These are phyloP conservation scores for Haplosporangium gracile DNA, from an alignment of 192 early-diverging fungal species.

Conservation along the genomic window DNA sequence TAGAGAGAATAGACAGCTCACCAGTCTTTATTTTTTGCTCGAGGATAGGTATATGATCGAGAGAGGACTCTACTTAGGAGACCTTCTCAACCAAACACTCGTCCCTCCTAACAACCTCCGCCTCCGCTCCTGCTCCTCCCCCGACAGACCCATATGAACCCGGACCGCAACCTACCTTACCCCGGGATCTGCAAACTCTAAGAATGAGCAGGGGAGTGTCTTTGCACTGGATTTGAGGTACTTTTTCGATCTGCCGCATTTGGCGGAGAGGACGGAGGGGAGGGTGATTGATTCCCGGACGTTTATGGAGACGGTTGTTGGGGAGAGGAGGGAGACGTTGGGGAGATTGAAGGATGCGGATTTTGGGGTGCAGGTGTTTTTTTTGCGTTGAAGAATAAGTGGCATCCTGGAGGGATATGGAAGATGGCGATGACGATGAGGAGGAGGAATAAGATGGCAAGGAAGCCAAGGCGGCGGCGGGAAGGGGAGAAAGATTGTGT, in stretches of 20 bases:
- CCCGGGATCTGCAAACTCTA: slow-evolving; percentile 14
- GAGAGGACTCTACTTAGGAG: slow-evolving; percentile 23
- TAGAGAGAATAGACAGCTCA: not conserved
- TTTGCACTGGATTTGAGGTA: slow-evolving; percentile 31
- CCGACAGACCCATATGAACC: not conserved
- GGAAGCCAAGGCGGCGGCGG: not conserved
- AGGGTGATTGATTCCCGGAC: slow-evolving; percentile 21
- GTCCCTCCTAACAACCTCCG: slow-evolving; percentile 26
- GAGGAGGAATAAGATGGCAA: not conserved
- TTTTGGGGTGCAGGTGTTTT: not conserved
- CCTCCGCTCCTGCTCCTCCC: slow-evolving; percentile 24
- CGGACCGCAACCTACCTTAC: slow-evolving; percentile 11
- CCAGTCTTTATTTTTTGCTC: not conserved
- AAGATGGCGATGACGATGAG: not conserved
- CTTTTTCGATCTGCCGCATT: slow-evolving; percentile 18
- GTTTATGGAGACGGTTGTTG: slow-evolving; percentile 31
- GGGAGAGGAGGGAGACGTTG: not conserved
- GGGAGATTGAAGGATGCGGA: not conserved
- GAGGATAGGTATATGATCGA: slow-evolving; percentile 32
- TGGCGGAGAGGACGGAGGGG: not conserved
- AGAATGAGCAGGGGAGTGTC: slow-evolving; percentile 35
- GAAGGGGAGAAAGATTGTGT: not conserved
- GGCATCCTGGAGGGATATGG: not conserved
- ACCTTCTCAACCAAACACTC: slow-evolving; percentile 31
- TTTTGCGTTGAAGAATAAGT: not conserved